Base-by-base conservation (phyloP, 495 filamentous ascomycete species). In the Apiosordaria backusii region DNA sequence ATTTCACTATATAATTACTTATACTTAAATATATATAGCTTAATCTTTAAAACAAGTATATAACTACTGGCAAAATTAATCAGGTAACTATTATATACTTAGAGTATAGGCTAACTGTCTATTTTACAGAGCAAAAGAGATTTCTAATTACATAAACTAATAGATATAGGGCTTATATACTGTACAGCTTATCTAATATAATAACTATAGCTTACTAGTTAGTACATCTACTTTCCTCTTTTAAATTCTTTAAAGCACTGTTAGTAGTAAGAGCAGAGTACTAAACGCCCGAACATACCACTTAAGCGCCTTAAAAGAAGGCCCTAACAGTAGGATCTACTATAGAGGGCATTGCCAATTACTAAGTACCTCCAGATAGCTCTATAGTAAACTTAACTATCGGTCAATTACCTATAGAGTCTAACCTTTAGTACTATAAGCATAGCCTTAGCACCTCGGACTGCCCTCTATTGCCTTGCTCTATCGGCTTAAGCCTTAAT, bases 1-100 rank as follows among this genome's bases (percentile, higher is more conserved):
- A 82, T 88, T 88, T 88, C 84, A 85, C 84, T 65, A 82, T 87
- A 86, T 83, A 86, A 74, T 83, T 87, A 80, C 80, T 86, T 86
- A 87, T 86, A 87, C 83, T 87, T 87, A 84, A 81, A 88, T 81
- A 86, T 88, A 82, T 82, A 87, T 88, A 82, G 85, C 83, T 87
- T 87, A 88, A 86, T 87, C 82, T 87, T 87, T 88, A 82, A 88
- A 81, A 87, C 83, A 88, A 87, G 82, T 81, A 87, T 87, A 87
- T 87, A 79, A 87, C 83, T 87, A 86, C 84, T 87, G 81, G 82
- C 84, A 88, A 83, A 87, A 87, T 87, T 82, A 87, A 87, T 83
- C 84, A 87, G 82, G 79, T 88, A 87, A 81, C 82, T 84, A 84
- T 82, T 79, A 70, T 85, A 18, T 65, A 67, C 71, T 66, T 54